These are phyloP conservation scores for Colletotrichum sp. DNA, from an alignment of 2,329 filamentous ascomycete genomes.

Conservation along the genomic window DNA sequence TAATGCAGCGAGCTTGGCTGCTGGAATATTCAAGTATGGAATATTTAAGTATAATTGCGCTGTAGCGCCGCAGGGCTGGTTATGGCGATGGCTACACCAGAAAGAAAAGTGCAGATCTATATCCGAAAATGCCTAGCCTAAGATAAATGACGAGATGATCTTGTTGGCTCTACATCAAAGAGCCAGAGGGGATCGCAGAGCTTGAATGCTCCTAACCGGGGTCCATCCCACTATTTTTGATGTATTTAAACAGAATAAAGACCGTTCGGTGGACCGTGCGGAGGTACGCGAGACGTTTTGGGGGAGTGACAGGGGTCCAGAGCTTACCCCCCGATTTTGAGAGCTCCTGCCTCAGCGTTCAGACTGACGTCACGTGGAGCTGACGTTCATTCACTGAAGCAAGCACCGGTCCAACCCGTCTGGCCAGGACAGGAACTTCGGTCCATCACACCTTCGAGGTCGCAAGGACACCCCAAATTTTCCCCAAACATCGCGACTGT, in stretches of 20 bases:
- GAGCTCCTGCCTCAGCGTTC: neutral
- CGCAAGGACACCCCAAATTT: neutral
- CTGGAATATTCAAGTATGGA: neutral
- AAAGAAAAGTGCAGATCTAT: neutral
- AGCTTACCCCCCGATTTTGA: neutral
- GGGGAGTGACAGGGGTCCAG: neutral
- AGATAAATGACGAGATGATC: neutral
- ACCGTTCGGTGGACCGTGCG: neutral
- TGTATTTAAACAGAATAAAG: neutral
- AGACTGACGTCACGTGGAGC: slow-evolving; percentile 19
- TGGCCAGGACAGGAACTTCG: neutral
- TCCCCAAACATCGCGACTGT: neutral
- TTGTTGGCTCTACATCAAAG: neutral
- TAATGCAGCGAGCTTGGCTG: neutral
- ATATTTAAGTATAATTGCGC: neutral
- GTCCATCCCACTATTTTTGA: neutral
- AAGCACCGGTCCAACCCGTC: slow-evolving; percentile 3
- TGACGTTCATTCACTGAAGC: neutral
- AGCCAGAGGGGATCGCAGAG: neutral
- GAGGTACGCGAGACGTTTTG: neutral
- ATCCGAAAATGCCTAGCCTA: neutral
- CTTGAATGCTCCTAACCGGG: neutral
- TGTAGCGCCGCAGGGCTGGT: neutral
- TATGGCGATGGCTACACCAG: neutral
- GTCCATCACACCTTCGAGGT: neutral